Base-by-base conservation (phyloP, 306 rosid species). In the Vicia faba region DNA sequence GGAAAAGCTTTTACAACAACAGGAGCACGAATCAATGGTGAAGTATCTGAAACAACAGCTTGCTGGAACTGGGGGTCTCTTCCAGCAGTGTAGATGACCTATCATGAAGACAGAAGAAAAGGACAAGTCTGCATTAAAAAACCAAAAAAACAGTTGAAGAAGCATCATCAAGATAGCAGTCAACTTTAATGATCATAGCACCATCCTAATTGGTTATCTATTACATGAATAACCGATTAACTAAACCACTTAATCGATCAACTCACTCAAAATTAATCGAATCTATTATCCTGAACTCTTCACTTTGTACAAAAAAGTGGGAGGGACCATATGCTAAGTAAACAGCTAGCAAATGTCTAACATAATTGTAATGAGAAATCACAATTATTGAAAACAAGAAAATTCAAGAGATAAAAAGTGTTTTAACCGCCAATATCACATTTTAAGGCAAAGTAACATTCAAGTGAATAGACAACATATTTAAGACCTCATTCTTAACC, bases 81-180 rank as follows among this genome's bases (percentile, higher is more conserved):
- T 78, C 97, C 98, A 69, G 68, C 97, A 7, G 98, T 93, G 79
- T 89, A 88, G 80, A 86, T 93, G 75, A 93, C 95, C 98, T 93
- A 86, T 31, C 72, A 70, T 28, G 74, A 75, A 66, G 33, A 71
- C 72, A 75, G 70, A 40, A 75, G 58, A 71, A 60, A 60, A 64
- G 69, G 60, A 59, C 18, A 51, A 51, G 46, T 53, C 55, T 28
- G 44, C 7, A 44, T 66, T 68, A 68, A 18, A 69, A 60, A 29
- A 79, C 26, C 11, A 23, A 31, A 67, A 67, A 36, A 50, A 43
- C 38, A 38, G 61, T 14, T 39, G 61, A 48, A 45, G 31, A 45
- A 14, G 51, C 46, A 76, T 63, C 26, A 69, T 14, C 53, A 31
- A 61, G 19, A 48, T 20, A 66, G 25, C 51, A 56, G 14, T 57